These are phyloP conservation scores for Colletotrichum lindemuthianum DNA, from an alignment of 2,329 filamentous ascomycete species.

Conservation along the genomic window DNA sequence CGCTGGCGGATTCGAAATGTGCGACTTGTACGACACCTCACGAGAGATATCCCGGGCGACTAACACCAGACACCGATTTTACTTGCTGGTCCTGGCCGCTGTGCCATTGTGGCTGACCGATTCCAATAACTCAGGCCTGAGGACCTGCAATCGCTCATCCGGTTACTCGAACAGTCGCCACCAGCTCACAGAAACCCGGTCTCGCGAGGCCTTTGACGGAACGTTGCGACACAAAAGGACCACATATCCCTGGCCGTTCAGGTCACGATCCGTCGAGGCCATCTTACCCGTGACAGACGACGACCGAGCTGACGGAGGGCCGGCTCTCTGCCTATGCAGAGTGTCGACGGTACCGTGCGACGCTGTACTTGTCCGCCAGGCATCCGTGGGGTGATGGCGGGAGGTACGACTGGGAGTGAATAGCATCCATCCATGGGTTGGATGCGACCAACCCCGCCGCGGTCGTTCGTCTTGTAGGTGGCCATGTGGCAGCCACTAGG, in stretches of 20 bases:
- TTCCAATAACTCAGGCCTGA: neutral
- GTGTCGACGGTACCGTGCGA: slow-evolving; percentile 6
- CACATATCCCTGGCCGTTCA: neutral
- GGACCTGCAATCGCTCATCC: neutral
- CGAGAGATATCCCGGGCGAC: too few relatives aligned
- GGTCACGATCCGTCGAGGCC: too few relatives aligned
- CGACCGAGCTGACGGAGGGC: slow-evolving; percentile 5
- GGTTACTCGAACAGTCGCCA: neutral
- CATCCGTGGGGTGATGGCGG: neutral
- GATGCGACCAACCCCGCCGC: neutral
- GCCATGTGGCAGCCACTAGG: slow-evolving; percentile 14
- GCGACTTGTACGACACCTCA: slow-evolving; percentile 13
- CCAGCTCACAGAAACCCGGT: neutral
- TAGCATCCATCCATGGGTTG: too few relatives aligned
- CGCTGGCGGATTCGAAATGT: slow-evolving; percentile 2
- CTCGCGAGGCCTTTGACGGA: too few relatives aligned
- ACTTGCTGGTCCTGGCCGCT: neutral
- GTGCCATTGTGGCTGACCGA: slow-evolving; percentile 4
- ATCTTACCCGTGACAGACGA: too few relatives aligned
- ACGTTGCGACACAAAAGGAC: neutral
- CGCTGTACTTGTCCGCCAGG: neutral
- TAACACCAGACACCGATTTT: neutral
- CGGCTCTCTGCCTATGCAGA: slow-evolving; percentile 17
- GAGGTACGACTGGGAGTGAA: too few relatives aligned
- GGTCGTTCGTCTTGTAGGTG: neutral